Conservation (phyloP, 305 asterid species). For the Caryopteris hybrid region DNA sequence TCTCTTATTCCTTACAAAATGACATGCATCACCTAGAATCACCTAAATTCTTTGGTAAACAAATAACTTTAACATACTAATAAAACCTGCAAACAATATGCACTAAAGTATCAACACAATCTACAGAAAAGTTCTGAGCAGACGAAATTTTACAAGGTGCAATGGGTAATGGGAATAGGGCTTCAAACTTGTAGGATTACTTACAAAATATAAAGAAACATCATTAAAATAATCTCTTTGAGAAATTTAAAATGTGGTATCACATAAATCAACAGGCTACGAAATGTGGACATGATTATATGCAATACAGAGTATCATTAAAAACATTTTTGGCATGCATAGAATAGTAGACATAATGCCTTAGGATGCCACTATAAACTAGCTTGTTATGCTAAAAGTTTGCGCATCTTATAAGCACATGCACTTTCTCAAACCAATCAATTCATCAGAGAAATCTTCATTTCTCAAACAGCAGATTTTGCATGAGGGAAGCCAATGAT, state of each 20-base stretch:
- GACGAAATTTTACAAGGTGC: neutral
- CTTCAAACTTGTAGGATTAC: neutral
- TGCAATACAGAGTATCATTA: neutral
- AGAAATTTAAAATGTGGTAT: neutral
- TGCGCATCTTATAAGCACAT: neutral
- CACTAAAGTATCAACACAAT: neutral
- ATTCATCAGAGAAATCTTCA: neutral
- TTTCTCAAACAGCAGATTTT: neutral
- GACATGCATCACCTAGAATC: no score
- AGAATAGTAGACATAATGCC: neutral
- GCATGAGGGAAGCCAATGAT: neutral
- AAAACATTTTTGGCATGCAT: neutral
- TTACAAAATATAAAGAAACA: neutral
- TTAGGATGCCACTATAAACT: no score
- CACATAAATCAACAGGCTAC: neutral
- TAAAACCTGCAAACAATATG: neutral
- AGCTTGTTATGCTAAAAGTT: no score
- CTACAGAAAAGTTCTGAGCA: neutral
- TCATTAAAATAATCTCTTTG: neutral
- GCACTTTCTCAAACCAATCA: neutral
- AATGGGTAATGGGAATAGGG: neutral
- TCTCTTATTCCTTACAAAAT: neutral
- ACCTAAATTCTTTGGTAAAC: neutral
- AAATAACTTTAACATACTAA: neutral
- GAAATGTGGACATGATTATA: neutral